Percentiles rank a stretch among this genome's conserved stretches.
Conservation (phyloP, 1,284 basidiomycete genomes). For the Fistulinella cinereoalba region DNA sequence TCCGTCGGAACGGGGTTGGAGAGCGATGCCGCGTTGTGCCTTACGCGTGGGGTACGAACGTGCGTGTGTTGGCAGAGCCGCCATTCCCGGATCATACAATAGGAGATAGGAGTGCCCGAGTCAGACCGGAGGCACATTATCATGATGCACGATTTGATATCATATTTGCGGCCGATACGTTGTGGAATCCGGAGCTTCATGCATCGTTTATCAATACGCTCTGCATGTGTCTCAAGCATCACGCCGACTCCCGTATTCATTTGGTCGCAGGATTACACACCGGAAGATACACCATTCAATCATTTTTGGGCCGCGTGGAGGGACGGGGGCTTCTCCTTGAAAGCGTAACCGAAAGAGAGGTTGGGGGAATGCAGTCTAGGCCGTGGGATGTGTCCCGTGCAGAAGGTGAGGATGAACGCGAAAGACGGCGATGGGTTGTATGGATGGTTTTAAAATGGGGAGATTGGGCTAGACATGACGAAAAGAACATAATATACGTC, state of each 20-base stretch:
- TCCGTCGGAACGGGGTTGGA: slow-evolving; percentile 47
- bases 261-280: slow-evolving; percentile 72
- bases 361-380: slow-evolving; percentile 38
- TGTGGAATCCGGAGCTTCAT: slow-evolving; percentile 69
- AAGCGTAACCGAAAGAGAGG: slow-evolving; percentile 48
- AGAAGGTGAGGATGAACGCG: slow-evolving; percentile 56
- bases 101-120: too few species aligned
- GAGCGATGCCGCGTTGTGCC: slow-evolving; percentile 48
- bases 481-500: slow-evolving; percentile 6
- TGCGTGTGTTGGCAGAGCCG: slow-evolving; percentile 30
- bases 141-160: slow-evolving; percentile 52
- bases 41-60: slow-evolving; percentile 63
- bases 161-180: slow-evolving; percentile 68
- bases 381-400: slow-evolving; percentile 52
- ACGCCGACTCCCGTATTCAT: slow-evolving; percentile 47
- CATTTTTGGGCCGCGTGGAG: slow-evolving; percentile 44
- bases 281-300: slow-evolving; percentile 63
- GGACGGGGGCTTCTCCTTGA: slow-evolving; percentile 46
- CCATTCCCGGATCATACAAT: slow-evolving; percentile 2
- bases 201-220: slow-evolving; percentile 51
- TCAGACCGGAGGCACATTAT: too few species aligned
- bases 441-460: slow-evolving; percentile 62
- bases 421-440: slow-evolving; percentile 66
- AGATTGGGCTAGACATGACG: too few species aligned
- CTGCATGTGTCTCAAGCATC: slow-evolving; percentile 42